Evolutionary conservation across 768 basidiomycete genomes (phyloP).

Genomic region (Tylopilus sp.): DNA sequence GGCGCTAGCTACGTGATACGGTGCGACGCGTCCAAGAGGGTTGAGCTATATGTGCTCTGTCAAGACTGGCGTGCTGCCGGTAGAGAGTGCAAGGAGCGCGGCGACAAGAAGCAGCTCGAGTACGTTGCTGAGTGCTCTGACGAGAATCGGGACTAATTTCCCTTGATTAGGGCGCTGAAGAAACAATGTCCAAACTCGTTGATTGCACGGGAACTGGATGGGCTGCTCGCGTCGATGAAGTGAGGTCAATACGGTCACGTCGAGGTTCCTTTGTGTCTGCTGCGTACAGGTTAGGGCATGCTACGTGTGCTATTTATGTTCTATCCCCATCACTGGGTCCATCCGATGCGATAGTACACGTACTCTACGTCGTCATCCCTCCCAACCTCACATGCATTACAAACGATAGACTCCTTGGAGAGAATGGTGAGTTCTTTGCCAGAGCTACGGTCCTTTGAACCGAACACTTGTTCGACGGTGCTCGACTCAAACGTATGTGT

Average conservation of each 20-base stretch:
- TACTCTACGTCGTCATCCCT: slow-evolving; percentile 61
- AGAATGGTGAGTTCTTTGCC: slow-evolving; percentile 44
- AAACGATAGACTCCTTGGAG: slow-evolving; percentile 50
- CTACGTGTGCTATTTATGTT: background rate
- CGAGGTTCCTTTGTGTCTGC: background rate
- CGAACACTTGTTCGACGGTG: slow-evolving; percentile 57
- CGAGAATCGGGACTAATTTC: slow-evolving; percentile 2
- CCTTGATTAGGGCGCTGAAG: slow-evolving; percentile 58
- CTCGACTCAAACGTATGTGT: slow-evolving; percentile 60
- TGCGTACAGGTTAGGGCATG: background rate
- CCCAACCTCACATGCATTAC: slow-evolving; percentile 39
- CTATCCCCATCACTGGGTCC: slow-evolving; percentile 33
- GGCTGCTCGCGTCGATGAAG: slow-evolving; percentile 62
- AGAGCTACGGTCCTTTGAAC: background rate
- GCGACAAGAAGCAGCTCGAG: slow-evolving; percentile 83
- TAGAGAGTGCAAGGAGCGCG: slow-evolving; percentile 84
- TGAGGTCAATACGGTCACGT: slow-evolving; percentile 27
- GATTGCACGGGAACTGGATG: slow-evolving; percentile 75
- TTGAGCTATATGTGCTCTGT: slow-evolving; percentile 86
- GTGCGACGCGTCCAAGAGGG: slow-evolving; percentile 79
- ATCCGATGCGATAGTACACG: slow-evolving; percentile 68
- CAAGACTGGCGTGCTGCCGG: slow-evolving; percentile 90
- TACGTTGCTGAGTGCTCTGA: slow-evolving; percentile 39
- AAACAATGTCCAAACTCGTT: slow-evolving; percentile 77
- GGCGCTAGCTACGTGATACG: slow-evolving; percentile 74